Percentiles rank a stretch among this genome's conserved stretches.
These are phyloP conservation scores for Mallotus japonicus DNA, from an alignment of 441 rosid species.

Conservation along the genomic window DNA sequence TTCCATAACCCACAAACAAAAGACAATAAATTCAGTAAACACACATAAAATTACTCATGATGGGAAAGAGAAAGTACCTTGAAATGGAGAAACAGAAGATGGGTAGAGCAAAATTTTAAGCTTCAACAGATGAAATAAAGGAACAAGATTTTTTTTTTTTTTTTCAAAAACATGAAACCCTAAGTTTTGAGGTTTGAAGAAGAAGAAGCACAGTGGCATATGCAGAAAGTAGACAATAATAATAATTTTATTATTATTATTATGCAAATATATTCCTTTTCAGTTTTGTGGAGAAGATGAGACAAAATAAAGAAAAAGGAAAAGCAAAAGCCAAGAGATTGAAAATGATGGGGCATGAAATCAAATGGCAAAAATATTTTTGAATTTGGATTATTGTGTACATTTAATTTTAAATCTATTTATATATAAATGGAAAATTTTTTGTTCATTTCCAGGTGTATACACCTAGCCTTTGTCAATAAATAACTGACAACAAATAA, in stretches of 20 bases:
- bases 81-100: slow-evolving; percentile 12
- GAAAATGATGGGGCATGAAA: slow-evolving; percentile 20
- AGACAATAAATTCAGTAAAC: neutral
- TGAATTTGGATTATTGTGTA: slow-evolving; percentile 3
- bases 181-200: slow-evolving; percentile 10
- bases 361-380: neutral
- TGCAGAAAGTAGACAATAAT: neutral
- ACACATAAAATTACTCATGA: neutral
- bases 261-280: slow-evolving; percentile 9
- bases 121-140: neutral
- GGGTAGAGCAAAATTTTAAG: slow-evolving; percentile 10
- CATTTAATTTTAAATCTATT: neutral
- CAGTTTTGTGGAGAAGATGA: slow-evolving; percentile 32
- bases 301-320: slow-evolving; percentile 27
- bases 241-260: neutral
- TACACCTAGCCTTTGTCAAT: no score
- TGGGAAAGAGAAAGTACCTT: slow-evolving; percentile 22
- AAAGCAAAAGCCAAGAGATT: slow-evolving; percentile 24
- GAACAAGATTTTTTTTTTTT: neutral
- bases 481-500: no score
- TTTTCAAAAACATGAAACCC: neutral
- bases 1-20: neutral
- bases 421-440: no score
- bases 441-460: no score
- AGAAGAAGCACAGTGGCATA: slow-evolving; percentile 14